Evolutionary conservation across 2,329 filamentous ascomycete genomes (phyloP).

Genomic region (Colletotrichum lentis): DNA sequence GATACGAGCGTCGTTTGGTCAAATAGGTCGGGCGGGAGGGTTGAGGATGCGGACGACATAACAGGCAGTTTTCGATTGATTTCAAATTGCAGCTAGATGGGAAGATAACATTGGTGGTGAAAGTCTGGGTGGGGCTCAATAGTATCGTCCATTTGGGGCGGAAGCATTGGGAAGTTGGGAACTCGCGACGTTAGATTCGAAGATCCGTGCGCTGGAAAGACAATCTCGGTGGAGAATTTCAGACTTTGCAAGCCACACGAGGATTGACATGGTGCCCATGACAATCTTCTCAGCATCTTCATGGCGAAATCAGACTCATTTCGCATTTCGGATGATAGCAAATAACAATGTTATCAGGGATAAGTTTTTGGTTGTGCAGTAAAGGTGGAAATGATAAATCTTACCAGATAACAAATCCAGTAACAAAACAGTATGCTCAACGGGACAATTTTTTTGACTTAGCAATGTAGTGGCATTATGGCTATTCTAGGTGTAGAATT

Average conservation of each 20-base stretch:
- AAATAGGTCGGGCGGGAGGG: slow-evolving; percentile 64
- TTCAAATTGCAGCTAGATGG: background rate
- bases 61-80: slow-evolving; percentile 14
- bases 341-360: too few relatives aligned
- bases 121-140: background rate
- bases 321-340: too few relatives aligned
- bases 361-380: too few relatives aligned
- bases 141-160: background rate
- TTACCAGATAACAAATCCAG: too few relatives aligned
- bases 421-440: too few relatives aligned
- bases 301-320: too few relatives aligned
- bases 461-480: slow-evolving; percentile 37
- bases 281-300: background rate
- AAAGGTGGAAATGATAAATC: too few relatives aligned
- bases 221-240: slow-evolving; percentile 1
- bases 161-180: too few relatives aligned
- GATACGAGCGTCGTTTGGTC: slow-evolving; percentile 68
- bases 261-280: background rate
- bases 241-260: too few relatives aligned
- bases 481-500: slow-evolving; percentile 27
- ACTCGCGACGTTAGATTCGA: slow-evolving; percentile 1
- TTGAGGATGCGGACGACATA: slow-evolving; percentile 38
- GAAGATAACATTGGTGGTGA: background rate
- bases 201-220: slow-evolving; percentile 19
- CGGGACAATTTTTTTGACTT: too few relatives aligned